phyloP scores from a whole-genome alignment of 495 filamentous ascomycete species.

The Aspergillus conjunctus region DNA sequence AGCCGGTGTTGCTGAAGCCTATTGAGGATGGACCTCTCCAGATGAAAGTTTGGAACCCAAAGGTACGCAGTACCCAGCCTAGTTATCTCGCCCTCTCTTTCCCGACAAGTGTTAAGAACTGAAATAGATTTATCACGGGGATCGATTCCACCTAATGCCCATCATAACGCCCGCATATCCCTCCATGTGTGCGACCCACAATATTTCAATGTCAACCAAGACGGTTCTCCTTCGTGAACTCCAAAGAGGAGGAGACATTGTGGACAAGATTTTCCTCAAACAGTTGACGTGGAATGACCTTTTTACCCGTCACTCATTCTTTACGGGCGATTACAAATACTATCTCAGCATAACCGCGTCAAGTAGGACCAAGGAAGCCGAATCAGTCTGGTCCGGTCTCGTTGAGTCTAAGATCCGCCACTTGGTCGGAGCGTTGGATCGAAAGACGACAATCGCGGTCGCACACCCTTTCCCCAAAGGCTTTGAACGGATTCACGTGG shows the following conservation, averaged over 20 bases:
- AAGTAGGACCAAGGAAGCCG: slow-evolving; percentile 80
- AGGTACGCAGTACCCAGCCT: slow-evolving; percentile 50
- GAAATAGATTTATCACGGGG: slow-evolving; percentile 71
- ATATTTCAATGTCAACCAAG: slow-evolving; percentile 84
- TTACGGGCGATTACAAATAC: slow-evolving; percentile 89
- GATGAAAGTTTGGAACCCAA: slow-evolving; percentile 92
- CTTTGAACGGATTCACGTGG: slow-evolving; percentile 77
- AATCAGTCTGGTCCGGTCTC: slow-evolving; percentile 84
- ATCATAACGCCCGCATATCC: slow-evolving; percentile 97
- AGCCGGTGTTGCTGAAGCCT: slow-evolving; percentile 82
- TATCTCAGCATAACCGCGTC: slow-evolving; percentile 89
- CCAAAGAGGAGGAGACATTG: slow-evolving; percentile 71
- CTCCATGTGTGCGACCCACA: slow-evolving; percentile 95
- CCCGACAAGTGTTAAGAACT: neutral
- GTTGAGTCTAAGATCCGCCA: slow-evolving; percentile 91
- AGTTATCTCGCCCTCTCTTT: neutral
- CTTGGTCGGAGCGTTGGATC: slow-evolving; percentile 78
- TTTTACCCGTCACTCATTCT: slow-evolving; percentile 87
- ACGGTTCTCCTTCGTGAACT: slow-evolving; percentile 80
- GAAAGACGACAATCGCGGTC: slow-evolving; percentile 69
- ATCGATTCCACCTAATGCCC: slow-evolving; percentile 88
- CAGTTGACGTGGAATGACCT: slow-evolving; percentile 81
- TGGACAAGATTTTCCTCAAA: slow-evolving; percentile 76
- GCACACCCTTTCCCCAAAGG: slow-evolving; percentile 93
- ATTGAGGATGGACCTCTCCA: slow-evolving; percentile 83